Evolutionary conservation across 2,329 filamentous ascomycete species (phyloP), one percentile per base, ranked within the genome.

Genomic region (Botrytis elliptica): DNA sequence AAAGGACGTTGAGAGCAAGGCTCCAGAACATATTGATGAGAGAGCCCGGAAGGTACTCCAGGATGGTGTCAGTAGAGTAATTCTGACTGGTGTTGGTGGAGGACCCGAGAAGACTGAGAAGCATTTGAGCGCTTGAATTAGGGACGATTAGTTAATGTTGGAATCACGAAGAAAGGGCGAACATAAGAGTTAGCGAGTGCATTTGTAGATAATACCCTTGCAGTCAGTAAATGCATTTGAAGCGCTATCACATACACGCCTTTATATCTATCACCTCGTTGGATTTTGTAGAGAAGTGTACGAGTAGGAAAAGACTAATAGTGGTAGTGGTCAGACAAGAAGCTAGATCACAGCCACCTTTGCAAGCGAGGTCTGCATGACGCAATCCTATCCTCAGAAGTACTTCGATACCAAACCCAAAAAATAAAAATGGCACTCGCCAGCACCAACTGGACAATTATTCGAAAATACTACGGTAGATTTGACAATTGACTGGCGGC

Each of bases 21-120:
- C 87, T 3, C 84, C 82, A 18, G 85, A 89, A n/a, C 84, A 86
- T 65, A 84, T 95, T 33, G 90, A 94, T 63, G 88, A 90, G 76
- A 85, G 88, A 70, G 87, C 91, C n/a, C 84, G 92, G 5, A 84
- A 86, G 65, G 86, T 89, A 52, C 83, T 99, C 77, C 90, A 91
- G 84, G 88, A 90, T 59, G 96, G 96, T 40, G 91, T 99, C 8
- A 94, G 91, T 83, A 89, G 95, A 76, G 91, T 99, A 55, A 99
- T 99, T 78, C 85, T 95, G 85, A 98, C 97, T 10, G 88, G 91
- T 70, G 96, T 99, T 62, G 96, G 96, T 1, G 93, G 97, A 82
- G 96, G 95, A 0, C 96, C 96, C 0, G 84, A 92, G 76, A 93
- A 89, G 86, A 93, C 94, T 7, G 88, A 95, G 25, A 88, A 95